Evolutionary conservation across 129 eudicot genomes (phyloP), one percentile per base, ranked within the genome.

Genomic region (Helianthus tuberosus): DNA sequence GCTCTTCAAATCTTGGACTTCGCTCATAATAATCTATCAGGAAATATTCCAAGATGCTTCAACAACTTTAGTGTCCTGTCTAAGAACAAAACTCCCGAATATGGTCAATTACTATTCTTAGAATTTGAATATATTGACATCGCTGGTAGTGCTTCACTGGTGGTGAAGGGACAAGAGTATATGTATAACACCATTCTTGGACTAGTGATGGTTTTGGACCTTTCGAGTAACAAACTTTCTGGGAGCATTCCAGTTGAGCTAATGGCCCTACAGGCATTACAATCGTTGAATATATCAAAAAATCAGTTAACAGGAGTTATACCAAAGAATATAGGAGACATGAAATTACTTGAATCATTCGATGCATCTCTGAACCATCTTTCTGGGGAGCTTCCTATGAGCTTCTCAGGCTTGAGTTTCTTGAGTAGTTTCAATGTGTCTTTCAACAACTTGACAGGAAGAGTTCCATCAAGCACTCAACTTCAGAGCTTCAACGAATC

Each of bases 291-390:
- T 59, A 59, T 82, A 76, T 82, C 82, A 6, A 48, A 65, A 54
- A 82, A 82, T 46, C 82, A 82, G 41, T 51, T 82, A 60, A 82
- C 76, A 5, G 82, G 86, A 77, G 52, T 15, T 29, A 82, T 82
- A 13, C 82, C 82, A 1, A 50, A 57, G 38, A 72, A 77, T 75
- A 82, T 77, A n/a, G 86, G 86, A 3, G 36, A 77, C 60, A 14
- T 82, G 82, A 76, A 62, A 38, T 54, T 62, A 57, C 76, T 82
- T 38, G 86, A 82, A 72, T 63, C 86, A 20, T 72, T 77, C 8
- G 86, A 82, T 64, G 29, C 67, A 8, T 82, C 86, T 4, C 5
- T 20, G 43, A 82, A 82, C 62, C 47, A 38, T 38, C 79, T 82
- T 35, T 71, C 35, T 1, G 86, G 82, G 8, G 59, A 12, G 50